These are phyloP conservation scores for Neopestalotiopsis clavispora DNA, from an alignment of 2,329 filamentous ascomycete species.

Conservation along the genomic window DNA sequence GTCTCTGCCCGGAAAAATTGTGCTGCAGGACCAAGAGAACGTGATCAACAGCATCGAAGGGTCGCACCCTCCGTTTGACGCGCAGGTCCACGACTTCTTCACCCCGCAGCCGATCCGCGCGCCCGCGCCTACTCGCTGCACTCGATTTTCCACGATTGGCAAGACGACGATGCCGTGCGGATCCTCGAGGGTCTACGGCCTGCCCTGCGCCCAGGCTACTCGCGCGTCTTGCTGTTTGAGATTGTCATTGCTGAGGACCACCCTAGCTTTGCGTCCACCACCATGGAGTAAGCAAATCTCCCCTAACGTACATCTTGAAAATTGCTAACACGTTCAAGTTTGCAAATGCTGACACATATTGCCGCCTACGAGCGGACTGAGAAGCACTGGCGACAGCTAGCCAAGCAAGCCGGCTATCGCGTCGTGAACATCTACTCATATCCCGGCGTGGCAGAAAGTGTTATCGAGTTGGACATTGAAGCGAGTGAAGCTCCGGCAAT, in stretches of 20 bases:
- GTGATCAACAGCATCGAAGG: background rate
- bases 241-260: constrained; percentile 39
- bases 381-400: constrained; percentile 23
- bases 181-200: constrained; percentile 37
- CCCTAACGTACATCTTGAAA: too few relatives aligned
- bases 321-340: background rate
- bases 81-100: constrained; percentile 34
- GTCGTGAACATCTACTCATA: constrained; percentile 26
- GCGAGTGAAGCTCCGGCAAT: background rate
- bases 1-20: background rate
- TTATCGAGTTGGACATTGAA: constrained; percentile 31
- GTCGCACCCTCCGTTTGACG: background rate
- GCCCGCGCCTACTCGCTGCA: constrained; percentile 36
- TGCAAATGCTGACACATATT: constrained; percentile 29
- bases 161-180: constrained; percentile 35
- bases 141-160: constrained; percentile 43
- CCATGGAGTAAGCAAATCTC: constrained; percentile 24
- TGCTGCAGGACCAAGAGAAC: constrained; percentile 2
- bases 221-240: constrained; percentile 47
- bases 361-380: constrained; percentile 30
- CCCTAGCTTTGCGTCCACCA: constrained; percentile 28
- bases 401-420: constrained; percentile 26
- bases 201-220: constrained; percentile 37
- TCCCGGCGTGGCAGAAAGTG: constrained; percentile 28
- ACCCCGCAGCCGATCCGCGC: constrained; percentile 32